phyloP scores from a whole-genome alignment of 257 asterid species.

The Solanum tarapatanum region DNA sequence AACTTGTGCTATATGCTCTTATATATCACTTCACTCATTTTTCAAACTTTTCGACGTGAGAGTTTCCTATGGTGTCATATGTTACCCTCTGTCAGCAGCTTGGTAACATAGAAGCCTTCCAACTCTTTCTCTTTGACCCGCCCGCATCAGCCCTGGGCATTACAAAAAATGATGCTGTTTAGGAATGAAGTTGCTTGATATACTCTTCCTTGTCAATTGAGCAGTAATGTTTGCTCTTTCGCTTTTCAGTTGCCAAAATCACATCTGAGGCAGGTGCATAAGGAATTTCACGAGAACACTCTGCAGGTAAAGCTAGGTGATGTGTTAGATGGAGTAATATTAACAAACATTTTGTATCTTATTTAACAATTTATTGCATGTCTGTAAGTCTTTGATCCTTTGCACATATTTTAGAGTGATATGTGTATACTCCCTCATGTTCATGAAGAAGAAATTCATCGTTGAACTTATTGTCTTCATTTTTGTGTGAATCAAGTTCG shows the following conservation, averaged over 20 bases:
- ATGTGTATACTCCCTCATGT: background rate
- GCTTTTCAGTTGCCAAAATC: constrained; percentile 60
- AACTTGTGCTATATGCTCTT: background rate
- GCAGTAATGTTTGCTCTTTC: background rate
- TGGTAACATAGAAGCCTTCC: background rate
- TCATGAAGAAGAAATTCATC: background rate
- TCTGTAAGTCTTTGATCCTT: background rate
- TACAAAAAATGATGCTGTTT: background rate
- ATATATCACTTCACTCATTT: background rate
- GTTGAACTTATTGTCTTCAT: background rate
- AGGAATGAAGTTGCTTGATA: background rate
- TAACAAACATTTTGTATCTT: background rate
- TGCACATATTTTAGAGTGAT: background rate
- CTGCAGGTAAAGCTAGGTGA: constrained; percentile 40
- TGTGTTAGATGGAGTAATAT: background rate
- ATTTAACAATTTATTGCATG: background rate
- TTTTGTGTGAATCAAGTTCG: background rate
- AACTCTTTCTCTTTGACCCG: background rate
- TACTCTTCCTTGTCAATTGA: background rate
- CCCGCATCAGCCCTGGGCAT: background rate
- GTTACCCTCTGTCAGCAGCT: background rate
- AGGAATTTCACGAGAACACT: constrained; percentile 48
- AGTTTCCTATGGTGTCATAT: background rate
- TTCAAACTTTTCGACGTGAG: background rate
- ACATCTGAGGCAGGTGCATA: constrained; percentile 66